Evolutionary conservation across 2,329 filamentous ascomycete species (phyloP), one percentile per base, ranked within the genome.

Genomic region (Botrytis hyacinthi): DNA sequence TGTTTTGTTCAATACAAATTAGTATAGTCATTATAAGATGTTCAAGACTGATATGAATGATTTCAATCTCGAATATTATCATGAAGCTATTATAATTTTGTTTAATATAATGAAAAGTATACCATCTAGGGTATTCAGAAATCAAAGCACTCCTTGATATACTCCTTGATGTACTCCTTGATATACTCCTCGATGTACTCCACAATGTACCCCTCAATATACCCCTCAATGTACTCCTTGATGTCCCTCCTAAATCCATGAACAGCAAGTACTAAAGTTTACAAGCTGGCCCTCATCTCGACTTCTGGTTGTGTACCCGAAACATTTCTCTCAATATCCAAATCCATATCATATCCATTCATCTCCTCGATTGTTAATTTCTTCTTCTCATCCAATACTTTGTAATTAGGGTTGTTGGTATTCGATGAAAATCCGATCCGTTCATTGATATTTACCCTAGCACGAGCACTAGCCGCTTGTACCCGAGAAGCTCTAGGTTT

Each of bases 281-380:
- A 73, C 22, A 73, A 63, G 42, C 72, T 70, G 18, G 72, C 66
- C 37, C 72, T 73, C 40, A 66, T 70, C 20, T 63, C 72, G 20
- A 48, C 44, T 18, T 73, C 66, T 57, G 26, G 20, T 26, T n/a
- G 63, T 54, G 35, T 40, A 37, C 71, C 63, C 57, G 26, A 42
- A 26, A 51, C 32, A 7, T 60, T 61, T 3, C 35, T 62, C 70
- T 87, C 85, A 54, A 88, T 80, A 74, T 89, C 87, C 72, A 83
- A 83, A 78, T 88, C 85, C 87, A 89, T 89, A 76, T 89, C 86
- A 74, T 89, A 89, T 18, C 86, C 83, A 73, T 91, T 91, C 88
- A 92, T 91, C 79, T 92, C 90, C 75, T 91, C 88, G 62, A 92
- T 91, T 0, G 90, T 92, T 32, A 92, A 78, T 74, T 89, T 89